Percentiles rank a stretch among this genome's conserved stretches.
Evolutionary conservation across 257 asterid genomes (phyloP).

Genomic region (Phtheirospermum japonicum): DNA sequence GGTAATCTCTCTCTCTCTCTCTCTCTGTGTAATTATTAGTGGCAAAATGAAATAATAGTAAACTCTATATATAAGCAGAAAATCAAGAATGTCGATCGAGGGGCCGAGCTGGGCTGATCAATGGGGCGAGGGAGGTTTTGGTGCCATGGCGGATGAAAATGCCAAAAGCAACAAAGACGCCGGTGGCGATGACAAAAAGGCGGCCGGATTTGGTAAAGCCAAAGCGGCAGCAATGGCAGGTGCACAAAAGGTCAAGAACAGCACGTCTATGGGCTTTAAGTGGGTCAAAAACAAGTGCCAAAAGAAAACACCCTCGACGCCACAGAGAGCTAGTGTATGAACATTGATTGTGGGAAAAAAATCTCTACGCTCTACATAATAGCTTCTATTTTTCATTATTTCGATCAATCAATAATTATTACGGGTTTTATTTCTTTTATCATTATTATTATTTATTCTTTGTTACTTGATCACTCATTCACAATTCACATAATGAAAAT

Average conservation of each 20-base stretch:
- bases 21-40: not conserved
- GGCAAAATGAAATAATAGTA: too few relatives aligned
- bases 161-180: slow-evolving; percentile 36
- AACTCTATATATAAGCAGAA: not conserved
- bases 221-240: slow-evolving; percentile 47
- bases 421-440: not conserved
- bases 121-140: slow-evolving; percentile 94
- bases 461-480: not conserved
- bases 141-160: slow-evolving; percentile 52
- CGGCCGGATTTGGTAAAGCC: slow-evolving; percentile 56
- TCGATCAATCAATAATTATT: not conserved
- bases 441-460: not conserved
- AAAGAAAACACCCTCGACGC: slow-evolving; percentile 51
- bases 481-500: not conserved
- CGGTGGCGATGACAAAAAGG: slow-evolving; percentile 33
- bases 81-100: slow-evolving; percentile 49
- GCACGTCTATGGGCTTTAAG: slow-evolving; percentile 58
- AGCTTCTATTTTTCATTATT: not conserved
- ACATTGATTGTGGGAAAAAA: too few relatives aligned
- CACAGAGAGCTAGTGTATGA: slow-evolving; percentile 4
- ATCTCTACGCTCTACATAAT: not conserved
- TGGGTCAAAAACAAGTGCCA: slow-evolving; percentile 74
- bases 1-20: slow-evolving; percentile 34
- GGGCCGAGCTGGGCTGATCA: slow-evolving; percentile 97
- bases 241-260: slow-evolving; percentile 37